Evolutionary conservation across 768 basidiomycete genomes (phyloP), one percentile per base, ranked within the genome.

Genomic region (Mycena galopus): DNA sequence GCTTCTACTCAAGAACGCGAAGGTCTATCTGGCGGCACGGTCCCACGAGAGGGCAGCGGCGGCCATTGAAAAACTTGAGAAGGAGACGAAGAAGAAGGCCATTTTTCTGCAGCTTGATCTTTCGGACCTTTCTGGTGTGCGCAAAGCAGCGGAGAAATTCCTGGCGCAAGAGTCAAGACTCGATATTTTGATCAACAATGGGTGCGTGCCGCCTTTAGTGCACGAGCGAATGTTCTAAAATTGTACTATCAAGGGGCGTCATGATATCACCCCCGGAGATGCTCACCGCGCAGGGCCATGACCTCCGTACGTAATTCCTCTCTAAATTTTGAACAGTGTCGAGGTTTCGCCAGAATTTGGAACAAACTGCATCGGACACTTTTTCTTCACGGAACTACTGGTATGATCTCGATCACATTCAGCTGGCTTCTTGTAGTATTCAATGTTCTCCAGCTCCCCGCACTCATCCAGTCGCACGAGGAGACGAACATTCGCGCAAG

Each of bases 1-100:
- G 14, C 71, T 81, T 11, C 65, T 80, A 0, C 60, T 75, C 10
- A 79, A 81, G 62, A 77, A 78, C 25, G 80, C 80, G 42, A 78
- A 76, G 67, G 80, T 81, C 3, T 81, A 78, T 72, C 73, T 81
- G 11, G 76, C 79, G 6, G 77, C 76, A 5, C 78, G 80, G 21
- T 53, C 72, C 2, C 14, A 25, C 1, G 67, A 76, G 35, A 51
- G 39, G n/a, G 57, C 75, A 9, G 74, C 75, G 23, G 75, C 75
- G 16, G 78, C 81, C 14, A 63, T 81, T 23, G 65, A 33, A 50
- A 57, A 76, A 23, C 69, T 85, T 30, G 77, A 80, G 70, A 47
- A 65, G 23, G 75, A 73, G 56, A 84, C 81, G 2, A 78, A 79
- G 14, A 75, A 74, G n/a, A 66, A 75, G 9, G 75, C 76, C 5